These are phyloP conservation scores for Crepidotus variabilis DNA, from an alignment of 768 basidiomycete species.

Conservation along the genomic window DNA sequence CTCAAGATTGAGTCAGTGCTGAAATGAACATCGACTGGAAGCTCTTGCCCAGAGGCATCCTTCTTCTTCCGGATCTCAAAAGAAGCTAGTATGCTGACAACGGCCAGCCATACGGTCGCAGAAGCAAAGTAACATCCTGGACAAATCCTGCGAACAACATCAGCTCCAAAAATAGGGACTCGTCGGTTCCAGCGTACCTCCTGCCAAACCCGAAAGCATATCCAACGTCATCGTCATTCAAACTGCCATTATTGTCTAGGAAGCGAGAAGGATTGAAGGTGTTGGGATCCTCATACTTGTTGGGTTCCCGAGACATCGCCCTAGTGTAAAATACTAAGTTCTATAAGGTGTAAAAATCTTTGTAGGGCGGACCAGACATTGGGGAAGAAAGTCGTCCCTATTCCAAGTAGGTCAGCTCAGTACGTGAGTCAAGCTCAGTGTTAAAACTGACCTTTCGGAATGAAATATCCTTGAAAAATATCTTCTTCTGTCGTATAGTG, in stretches of 20 bases:
- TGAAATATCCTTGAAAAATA: conserved; percentile 21
- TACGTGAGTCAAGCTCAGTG: too few relatives aligned
- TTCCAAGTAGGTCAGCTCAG: too few relatives aligned
- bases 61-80: neutral
- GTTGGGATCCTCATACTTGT: conserved; percentile 17
- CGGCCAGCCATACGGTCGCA: neutral
- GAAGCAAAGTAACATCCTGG: neutral
- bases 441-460: conserved; percentile 18
- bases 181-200: conserved; percentile 3
- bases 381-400: conserved; percentile 8
- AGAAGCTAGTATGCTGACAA: neutral
- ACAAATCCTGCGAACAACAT: neutral
- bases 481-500: conserved; percentile 22
- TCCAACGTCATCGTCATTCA: neutral
- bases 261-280: conserved; percentile 25
- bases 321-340: neutral
- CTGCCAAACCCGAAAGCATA: conserved; percentile 9
- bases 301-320: conserved; percentile 21
- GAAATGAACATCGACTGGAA: too few relatives aligned
- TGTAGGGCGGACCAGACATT: conserved; percentile 10
- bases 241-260: conserved; percentile 1
- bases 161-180: neutral
- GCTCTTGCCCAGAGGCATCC: too few relatives aligned
- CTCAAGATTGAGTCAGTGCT: too few relatives aligned
- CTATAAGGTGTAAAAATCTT: neutral